Percentiles rank a stretch among this genome's conserved stretches.
Conservation (phyloP, 2,329 filamentous ascomycete genomes). For the Trichoderma guizhouense region DNA sequence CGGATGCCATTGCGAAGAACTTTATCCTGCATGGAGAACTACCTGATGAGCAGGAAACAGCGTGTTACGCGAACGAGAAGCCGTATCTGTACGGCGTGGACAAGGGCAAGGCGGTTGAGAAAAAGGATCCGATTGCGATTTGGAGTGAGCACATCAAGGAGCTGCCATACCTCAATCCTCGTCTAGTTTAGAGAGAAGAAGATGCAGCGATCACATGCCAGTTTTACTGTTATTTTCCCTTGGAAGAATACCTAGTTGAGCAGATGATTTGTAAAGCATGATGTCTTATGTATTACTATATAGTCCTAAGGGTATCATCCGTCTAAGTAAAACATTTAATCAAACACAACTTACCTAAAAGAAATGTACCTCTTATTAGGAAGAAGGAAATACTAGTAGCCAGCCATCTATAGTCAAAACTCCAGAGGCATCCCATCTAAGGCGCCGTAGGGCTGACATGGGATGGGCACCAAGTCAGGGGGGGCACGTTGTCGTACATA, state of each 20-base stretch:
- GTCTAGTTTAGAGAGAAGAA: neutral
- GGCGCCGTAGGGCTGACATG: neutral
- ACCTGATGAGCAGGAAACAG: constrained; percentile 41
- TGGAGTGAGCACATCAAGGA: constrained; percentile 24
- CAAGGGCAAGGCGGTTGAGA: neutral
- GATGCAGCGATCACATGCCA: neutral
- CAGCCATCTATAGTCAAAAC: no score
- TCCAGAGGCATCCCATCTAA: neutral
- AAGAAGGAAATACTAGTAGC: neutral
- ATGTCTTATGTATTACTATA: neutral
- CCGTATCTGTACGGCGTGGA: constrained; percentile 42
- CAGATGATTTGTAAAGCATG: neutral
- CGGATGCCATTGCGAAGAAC: constrained; percentile 38
- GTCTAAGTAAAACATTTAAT: neutral
- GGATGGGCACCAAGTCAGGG: neutral
- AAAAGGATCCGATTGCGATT: constrained; percentile 16
- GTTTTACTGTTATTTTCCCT: neutral
- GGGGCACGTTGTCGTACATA: neutral
- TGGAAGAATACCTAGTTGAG: neutral
- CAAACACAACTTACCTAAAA: neutral
- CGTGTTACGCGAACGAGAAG: constrained; percentile 47
- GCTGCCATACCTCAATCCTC: neutral
- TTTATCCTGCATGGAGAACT: constrained; percentile 42
- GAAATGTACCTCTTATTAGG: neutral
- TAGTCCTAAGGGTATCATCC: neutral